phyloP scores from a whole-genome alignment of 2,329 filamentous ascomycete genomes.

The Tolypocladium pustulatum region DNA sequence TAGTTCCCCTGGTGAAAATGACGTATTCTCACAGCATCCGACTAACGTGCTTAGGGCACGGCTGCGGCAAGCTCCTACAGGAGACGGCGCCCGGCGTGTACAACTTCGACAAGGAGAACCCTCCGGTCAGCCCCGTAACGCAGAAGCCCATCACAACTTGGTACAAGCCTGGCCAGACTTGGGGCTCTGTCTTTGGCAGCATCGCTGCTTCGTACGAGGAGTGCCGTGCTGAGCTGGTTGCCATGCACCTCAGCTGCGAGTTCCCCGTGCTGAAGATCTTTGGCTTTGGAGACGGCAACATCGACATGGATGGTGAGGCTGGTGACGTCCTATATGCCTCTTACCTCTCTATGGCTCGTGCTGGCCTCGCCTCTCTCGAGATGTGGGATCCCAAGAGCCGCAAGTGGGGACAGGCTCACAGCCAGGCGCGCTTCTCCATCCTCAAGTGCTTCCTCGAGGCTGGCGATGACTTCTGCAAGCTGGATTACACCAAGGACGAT shows the following conservation, averaged over 20 bases:
- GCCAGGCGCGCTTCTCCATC: slow-evolving; percentile 85
- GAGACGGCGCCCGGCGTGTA: slow-evolving; percentile 72
- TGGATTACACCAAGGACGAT: slow-evolving; percentile 63
- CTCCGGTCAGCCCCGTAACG: slow-evolving; percentile 70
- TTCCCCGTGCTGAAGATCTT: slow-evolving; percentile 86
- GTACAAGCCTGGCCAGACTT: slow-evolving; percentile 94
- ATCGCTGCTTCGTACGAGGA: slow-evolving; percentile 88
- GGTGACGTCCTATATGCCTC: slow-evolving; percentile 81
- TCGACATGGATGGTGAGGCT: slow-evolving; percentile 63
- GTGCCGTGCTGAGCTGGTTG: slow-evolving; percentile 87
- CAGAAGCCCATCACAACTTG: slow-evolving; percentile 66
- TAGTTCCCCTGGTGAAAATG: slow-evolving; percentile 4
- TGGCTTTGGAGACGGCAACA: slow-evolving; percentile 70
- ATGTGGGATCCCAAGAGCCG: slow-evolving; percentile 87
- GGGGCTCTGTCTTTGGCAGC: slow-evolving; percentile 84
- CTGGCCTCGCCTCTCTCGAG: slow-evolving; percentile 80
- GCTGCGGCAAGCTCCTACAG: slow-evolving; percentile 87
- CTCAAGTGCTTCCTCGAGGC: slow-evolving; percentile 76
- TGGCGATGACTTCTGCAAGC: slow-evolving; percentile 75
- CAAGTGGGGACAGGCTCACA: slow-evolving; percentile 91
- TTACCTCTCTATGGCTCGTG: slow-evolving; percentile 89
- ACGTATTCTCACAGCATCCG: not conserved
- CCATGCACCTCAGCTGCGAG: slow-evolving; percentile 83
- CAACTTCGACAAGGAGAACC: slow-evolving; percentile 80
- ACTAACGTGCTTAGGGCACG: slow-evolving; percentile 49